Evolutionary conservation across 208 protist species (phyloP).

Genomic region (Leishmania martiniquensis): DNA sequence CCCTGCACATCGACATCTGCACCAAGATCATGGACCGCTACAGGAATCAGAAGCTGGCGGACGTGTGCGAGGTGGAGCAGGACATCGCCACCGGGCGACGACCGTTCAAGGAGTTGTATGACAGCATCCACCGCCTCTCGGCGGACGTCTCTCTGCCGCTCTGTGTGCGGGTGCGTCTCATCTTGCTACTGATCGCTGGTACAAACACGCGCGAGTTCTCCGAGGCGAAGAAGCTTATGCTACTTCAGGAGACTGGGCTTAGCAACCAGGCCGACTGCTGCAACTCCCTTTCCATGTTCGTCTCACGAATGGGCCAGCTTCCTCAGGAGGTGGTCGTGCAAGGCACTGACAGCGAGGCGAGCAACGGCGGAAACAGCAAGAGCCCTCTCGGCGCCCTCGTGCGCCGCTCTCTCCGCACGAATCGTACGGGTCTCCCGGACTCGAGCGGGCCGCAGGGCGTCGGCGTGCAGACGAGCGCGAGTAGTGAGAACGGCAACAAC

Average conservation of each 20-base stretch:
- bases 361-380: slow-evolving; percentile 6
- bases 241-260: slow-evolving; percentile 62
- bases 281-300: slow-evolving; percentile 49
- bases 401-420: slow-evolving; percentile 31
- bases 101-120: slow-evolving; percentile 58
- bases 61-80: slow-evolving; percentile 76
- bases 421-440: slow-evolving; percentile 7
- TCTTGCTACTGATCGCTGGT: slow-evolving; percentile 53
- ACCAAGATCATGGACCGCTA: slow-evolving; percentile 73
- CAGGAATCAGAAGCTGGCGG: slow-evolving; percentile 50
- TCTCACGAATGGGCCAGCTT: slow-evolving; percentile 37
- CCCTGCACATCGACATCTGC: slow-evolving; percentile 84
- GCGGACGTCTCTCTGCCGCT: slow-evolving; percentile 51
- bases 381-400: slow-evolving; percentile 8
- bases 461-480: slow-evolving; percentile 1
- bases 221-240: slow-evolving; percentile 60
- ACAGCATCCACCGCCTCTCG: slow-evolving; percentile 40
- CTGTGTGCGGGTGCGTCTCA: slow-evolving; percentile 54
- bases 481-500: slow-evolving; percentile 3
- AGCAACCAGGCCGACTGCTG: slow-evolving; percentile 39
- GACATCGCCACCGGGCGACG: slow-evolving; percentile 52
- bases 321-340: slow-evolving; percentile 29
- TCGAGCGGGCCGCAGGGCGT: not conserved
- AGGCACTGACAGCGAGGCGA: slow-evolving; percentile 5
- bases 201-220: slow-evolving; percentile 63